Evolutionary conservation across 78 protist genomes (phyloP).

Genomic region (Dictyostelium brefeldianum): DNA sequence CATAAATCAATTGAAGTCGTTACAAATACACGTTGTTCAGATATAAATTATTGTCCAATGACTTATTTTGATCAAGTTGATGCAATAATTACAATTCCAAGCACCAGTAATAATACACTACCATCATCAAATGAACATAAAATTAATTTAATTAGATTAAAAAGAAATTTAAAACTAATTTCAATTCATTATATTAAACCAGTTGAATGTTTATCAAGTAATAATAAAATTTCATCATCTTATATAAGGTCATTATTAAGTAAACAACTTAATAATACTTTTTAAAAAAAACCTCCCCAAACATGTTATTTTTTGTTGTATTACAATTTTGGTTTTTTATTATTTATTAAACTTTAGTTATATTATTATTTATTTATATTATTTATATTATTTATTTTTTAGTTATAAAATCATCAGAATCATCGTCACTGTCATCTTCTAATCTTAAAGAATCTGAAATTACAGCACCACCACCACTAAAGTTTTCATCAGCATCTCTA

Average conservation of each 20-base stretch:
- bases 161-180: constrained; percentile 8
- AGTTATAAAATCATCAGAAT: constrained; percentile 59
- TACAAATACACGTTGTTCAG: constrained; percentile 34
- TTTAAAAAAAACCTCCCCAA: background rate
- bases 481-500: background rate
- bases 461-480: constrained; percentile 42
- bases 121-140: background rate
- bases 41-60: constrained; percentile 58
- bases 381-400: constrained; percentile 32
- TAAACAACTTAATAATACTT: background rate
- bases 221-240: constrained; percentile 31
- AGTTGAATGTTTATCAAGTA: background rate
- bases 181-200: background rate
- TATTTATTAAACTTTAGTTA: background rate
- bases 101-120: too few relatives aligned
- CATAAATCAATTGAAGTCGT: constrained; percentile 26
- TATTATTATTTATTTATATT: background rate
- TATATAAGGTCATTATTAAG: background rate
- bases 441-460: constrained; percentile 50
- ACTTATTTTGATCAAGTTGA: background rate
- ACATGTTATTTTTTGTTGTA: background rate
- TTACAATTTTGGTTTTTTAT: background rate
- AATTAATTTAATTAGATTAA: background rate
- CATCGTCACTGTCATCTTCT: constrained; percentile 69
- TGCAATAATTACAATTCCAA: background rate